Evolutionary conservation across 352 stramenopile genomes (phyloP).

Genomic region (Thraustochytrium sp.): DNA sequence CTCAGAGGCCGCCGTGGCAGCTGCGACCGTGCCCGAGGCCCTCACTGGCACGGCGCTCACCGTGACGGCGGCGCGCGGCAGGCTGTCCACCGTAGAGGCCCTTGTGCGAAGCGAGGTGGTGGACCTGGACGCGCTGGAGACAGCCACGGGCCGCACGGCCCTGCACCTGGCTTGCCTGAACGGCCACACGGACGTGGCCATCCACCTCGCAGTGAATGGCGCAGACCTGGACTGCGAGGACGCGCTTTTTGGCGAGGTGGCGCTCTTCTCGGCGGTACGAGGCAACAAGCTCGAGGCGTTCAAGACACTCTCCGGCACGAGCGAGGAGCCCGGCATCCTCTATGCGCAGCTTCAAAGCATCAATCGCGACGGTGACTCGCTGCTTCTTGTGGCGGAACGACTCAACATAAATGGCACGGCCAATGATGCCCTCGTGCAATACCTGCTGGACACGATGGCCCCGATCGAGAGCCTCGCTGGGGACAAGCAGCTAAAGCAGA

Average conservation of each 20-base stretch:
- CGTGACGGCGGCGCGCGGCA: not conserved
- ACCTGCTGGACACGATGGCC: not conserved
- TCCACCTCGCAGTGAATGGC: not conserved
- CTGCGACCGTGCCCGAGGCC: not conserved
- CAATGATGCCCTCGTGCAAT: not conserved
- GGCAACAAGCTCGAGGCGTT: not conserved
- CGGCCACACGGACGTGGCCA: not conserved
- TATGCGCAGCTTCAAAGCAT: not conserved
- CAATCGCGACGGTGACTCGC: not conserved
- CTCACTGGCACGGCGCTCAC: not conserved
- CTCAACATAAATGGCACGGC: not conserved
- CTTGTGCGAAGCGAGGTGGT: not conserved
- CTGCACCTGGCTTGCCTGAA: slow-evolving; percentile 1
- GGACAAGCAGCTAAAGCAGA: no score
- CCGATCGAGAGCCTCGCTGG: not conserved
- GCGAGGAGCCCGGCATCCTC: not conserved
- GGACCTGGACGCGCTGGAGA: not conserved
- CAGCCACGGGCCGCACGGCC: not conserved
- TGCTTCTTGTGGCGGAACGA: not conserved
- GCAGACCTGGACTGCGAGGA: not conserved
- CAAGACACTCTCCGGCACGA: not conserved
- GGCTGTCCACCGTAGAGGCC: not conserved
- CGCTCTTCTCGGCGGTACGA: not conserved
- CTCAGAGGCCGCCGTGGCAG: no score
- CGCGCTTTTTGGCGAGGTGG: not conserved